Percentiles rank a stretch among this genome's conserved stretches.
Evolutionary conservation across 257 asterid genomes (phyloP).

Genomic region (Primulina tabacum): DNA sequence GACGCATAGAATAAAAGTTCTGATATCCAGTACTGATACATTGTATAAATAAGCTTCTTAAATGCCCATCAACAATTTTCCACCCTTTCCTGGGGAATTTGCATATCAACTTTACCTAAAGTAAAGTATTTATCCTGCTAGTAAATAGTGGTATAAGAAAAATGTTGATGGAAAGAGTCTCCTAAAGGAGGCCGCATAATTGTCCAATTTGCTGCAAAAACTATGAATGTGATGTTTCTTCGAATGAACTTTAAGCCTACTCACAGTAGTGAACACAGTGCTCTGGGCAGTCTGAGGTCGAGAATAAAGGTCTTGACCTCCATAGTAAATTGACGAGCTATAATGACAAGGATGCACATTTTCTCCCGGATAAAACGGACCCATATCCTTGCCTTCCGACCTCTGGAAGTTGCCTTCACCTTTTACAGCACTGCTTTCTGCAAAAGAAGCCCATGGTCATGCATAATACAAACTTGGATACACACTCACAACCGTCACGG

Average conservation of each 20-base stretch:
- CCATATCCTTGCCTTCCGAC: constrained; percentile 30
- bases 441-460: background rate
- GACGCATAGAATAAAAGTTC: background rate
- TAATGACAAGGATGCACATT: constrained; percentile 60
- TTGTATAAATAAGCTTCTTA: background rate
- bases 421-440: constrained; percentile 32
- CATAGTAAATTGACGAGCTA: constrained; percentile 86
- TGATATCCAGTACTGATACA: background rate
- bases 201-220: background rate
- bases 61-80: background rate
- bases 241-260: constrained; percentile 20
- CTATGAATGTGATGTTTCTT: background rate
- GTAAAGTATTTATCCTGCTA: background rate
- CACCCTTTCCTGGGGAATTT: background rate
- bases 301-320: constrained; percentile 76
- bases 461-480: background rate
- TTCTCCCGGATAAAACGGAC: constrained; percentile 47
- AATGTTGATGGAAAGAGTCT: background rate
- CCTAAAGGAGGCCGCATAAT: background rate
- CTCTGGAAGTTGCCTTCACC: constrained; percentile 35
- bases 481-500: background rate
- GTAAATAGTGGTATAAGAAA: background rate
- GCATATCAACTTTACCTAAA: background rate
- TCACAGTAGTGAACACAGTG: constrained; percentile 48
- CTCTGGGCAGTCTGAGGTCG: constrained; percentile 53